Percentiles rank a stretch among this genome's conserved stretches.
phyloP scores from a whole-genome alignment of 148 eudicot genomes.

The Camellia sinensis region DNA sequence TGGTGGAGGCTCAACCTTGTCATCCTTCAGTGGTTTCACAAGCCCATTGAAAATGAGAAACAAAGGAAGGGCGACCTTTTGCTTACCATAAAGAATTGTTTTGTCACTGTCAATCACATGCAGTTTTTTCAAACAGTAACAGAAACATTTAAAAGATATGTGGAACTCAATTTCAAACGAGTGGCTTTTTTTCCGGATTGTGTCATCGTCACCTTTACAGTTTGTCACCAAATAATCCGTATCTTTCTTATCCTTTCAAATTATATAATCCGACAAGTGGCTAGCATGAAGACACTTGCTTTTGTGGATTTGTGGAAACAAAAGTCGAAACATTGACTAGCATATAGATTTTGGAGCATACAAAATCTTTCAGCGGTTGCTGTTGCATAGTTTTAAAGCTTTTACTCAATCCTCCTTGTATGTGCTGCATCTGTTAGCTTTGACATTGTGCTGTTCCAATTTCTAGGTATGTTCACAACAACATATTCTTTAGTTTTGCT shows the following conservation, averaged over 20 bases:
- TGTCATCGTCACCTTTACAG: not conserved
- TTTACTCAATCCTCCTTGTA: constrained; percentile 4
- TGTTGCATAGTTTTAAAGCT: constrained; percentile 9
- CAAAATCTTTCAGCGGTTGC: not conserved
- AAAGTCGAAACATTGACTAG: not conserved
- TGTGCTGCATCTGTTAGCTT: not conserved
- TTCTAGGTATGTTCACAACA: constrained; percentile 98
- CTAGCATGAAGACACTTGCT: not conserved
- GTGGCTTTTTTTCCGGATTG: not conserved
- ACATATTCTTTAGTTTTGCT: constrained; percentile 99
- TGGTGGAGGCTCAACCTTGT: constrained; percentile 1
- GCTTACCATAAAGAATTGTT: not conserved
- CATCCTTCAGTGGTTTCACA: not conserved
- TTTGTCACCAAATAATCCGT: not conserved
- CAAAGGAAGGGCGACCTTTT: not conserved
- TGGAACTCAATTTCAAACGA: not conserved
- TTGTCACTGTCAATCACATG: not conserved
- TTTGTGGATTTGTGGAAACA: not conserved
- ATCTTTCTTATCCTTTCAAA: not conserved
- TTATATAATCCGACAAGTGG: not conserved
- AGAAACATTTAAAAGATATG: not conserved
- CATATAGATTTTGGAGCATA: not conserved
- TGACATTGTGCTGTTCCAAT: constrained; percentile 15
- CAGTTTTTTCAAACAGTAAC: not conserved
- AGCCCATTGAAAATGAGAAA: constrained; percentile 9